A percentile compares a stretch with the other conserved stretches of the same genome.
Conservation (phyloP, 768 basidiomycete genomes). For the Bullera alba region DNA sequence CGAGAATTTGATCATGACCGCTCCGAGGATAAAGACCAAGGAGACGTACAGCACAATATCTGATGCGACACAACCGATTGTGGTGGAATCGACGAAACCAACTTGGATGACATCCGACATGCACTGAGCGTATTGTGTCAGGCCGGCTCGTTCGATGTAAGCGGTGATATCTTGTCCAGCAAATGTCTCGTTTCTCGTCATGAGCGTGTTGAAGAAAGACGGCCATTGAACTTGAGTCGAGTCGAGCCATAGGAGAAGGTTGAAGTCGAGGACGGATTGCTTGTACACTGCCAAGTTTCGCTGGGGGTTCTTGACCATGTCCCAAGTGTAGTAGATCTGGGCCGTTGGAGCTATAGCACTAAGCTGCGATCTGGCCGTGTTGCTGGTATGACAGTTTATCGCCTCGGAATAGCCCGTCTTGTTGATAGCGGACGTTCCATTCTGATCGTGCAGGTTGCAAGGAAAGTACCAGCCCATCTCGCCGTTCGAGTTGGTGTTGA, state of each 20-base stretch:
- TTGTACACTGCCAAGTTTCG: conserved; percentile 91
- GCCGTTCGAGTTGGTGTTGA: conserved; percentile 50
- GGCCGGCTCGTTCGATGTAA: conserved; percentile 64
- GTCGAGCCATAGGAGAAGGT: conserved; percentile 77
- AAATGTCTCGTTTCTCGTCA: conserved; percentile 61
- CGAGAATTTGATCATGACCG: conserved; percentile 85
- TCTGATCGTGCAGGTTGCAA: conserved; percentile 81
- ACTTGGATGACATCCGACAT: conserved; percentile 77
- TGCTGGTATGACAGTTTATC: conserved; percentile 66
- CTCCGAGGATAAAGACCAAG: conserved; percentile 93
- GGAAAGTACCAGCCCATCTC: conserved; percentile 92
- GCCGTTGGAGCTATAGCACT: conserved; percentile 57
- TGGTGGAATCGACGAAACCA: conserved; percentile 89
- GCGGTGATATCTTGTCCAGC: conserved; percentile 83
- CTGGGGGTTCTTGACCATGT: conserved; percentile 60
- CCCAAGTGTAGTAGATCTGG: conserved; percentile 91
- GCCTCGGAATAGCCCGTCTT: conserved; percentile 59
- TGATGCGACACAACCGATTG: conserved; percentile 93
- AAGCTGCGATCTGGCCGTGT: conserved; percentile 55
- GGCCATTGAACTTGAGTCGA: conserved; percentile 75
- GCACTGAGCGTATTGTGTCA: conserved; percentile 66
- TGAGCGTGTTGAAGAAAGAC: conserved; percentile 69
- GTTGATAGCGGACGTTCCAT: conserved; percentile 58
- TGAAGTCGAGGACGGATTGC: conserved; percentile 83
- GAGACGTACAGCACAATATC: conserved; percentile 90